These are phyloP conservation scores for Salvia rosmarinus DNA, from an alignment of 257 asterid species.

Conservation along the genomic window DNA sequence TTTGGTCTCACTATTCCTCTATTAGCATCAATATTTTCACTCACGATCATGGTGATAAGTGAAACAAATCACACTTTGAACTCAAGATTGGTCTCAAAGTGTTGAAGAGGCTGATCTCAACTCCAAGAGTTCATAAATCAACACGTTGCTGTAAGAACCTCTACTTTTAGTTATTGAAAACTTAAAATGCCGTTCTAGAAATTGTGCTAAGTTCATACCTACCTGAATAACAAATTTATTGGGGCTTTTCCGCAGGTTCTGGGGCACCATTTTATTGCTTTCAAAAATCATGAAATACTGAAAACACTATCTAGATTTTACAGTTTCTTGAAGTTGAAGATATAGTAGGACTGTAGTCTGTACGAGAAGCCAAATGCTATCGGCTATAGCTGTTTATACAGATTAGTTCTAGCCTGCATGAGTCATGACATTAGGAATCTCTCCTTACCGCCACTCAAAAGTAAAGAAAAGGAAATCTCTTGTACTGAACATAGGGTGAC, in stretches of 20 bases:
- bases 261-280: too few species aligned
- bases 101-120: background rate
- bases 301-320: background rate
- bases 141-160: background rate
- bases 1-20: background rate
- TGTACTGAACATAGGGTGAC: background rate
- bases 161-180: background rate
- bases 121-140: background rate
- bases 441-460: background rate
- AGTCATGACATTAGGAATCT: conserved; percentile 12
- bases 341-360: background rate
- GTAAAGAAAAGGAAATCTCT: background rate
- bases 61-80: too few species aligned
- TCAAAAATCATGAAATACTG: background rate
- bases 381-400: background rate
- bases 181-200: background rate
- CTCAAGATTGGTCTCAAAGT: background rate
- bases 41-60: too few species aligned
- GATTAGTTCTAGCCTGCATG: background rate
- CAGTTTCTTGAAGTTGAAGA: background rate
- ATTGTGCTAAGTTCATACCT: background rate
- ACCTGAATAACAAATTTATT: too few species aligned
- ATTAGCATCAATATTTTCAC: conserved; percentile 6
- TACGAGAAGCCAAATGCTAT: background rate
- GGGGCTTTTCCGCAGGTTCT: too few species aligned